Conservation (phyloP, 2,329 filamentous ascomycete species). For the Calcarisporium arbuscula region DNA sequence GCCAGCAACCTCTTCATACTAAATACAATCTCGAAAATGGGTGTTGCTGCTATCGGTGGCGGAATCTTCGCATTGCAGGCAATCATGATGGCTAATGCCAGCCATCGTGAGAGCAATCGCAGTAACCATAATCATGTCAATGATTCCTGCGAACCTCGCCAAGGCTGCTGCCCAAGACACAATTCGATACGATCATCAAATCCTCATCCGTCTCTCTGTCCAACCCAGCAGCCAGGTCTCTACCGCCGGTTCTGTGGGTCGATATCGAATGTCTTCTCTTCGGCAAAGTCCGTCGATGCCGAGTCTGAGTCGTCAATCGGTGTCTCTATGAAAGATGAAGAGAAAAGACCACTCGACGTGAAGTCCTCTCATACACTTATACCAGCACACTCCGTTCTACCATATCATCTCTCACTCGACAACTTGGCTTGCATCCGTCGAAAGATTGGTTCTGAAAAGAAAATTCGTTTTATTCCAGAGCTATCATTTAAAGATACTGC, state of each 20-base stretch:
- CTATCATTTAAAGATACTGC: not conserved
- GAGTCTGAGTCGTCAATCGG: not conserved
- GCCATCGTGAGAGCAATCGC: too few species aligned
- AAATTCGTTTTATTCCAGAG: not conserved
- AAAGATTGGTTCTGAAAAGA: not conserved
- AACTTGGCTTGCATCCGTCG: slow-evolving; percentile 1
- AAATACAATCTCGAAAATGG: too few species aligned
- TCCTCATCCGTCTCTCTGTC: not conserved
- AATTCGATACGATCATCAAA: not conserved
- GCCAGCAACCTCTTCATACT: too few species aligned
- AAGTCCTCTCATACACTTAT: slow-evolving; percentile 1
- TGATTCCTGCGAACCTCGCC: slow-evolving; percentile 3
- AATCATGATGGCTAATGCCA: too few species aligned
- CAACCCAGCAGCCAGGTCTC: not conserved
- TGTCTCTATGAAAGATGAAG: not conserved
- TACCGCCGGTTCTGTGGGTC: not conserved
- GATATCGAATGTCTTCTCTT: not conserved
- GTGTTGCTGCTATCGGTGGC: too few species aligned
- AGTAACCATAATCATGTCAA: too few species aligned
- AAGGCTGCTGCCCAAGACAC: slow-evolving; percentile 6
- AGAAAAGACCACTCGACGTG: not conserved
- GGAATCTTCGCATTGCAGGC: too few species aligned
- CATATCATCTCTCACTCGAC: slow-evolving; percentile 2
- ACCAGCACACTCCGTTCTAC: slow-evolving; percentile 2
- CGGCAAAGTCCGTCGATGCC: not conserved